Percentiles rank a stretch among this genome's conserved stretches.
These are phyloP conservation scores for Asterophora parasitica DNA, from an alignment of 768 basidiomycete genomes.

Conservation along the genomic window DNA sequence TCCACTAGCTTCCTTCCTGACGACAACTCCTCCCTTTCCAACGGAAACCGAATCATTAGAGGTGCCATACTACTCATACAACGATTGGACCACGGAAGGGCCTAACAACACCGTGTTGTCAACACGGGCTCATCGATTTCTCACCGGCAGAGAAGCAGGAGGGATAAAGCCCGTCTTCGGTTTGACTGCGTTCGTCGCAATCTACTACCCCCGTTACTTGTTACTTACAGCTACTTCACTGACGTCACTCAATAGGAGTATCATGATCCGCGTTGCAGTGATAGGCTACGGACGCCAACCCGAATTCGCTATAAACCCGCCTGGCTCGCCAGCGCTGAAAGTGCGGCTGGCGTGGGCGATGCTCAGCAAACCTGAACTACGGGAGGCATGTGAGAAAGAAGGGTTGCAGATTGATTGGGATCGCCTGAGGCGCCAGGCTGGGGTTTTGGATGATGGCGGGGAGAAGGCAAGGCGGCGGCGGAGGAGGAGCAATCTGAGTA, in stretches of 20 bases:
- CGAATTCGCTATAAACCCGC: slow-evolving; percentile 38
- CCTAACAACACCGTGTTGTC: slow-evolving; percentile 31
- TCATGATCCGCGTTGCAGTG: slow-evolving; percentile 40
- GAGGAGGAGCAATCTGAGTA: slow-evolving; percentile 11
- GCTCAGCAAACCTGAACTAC: slow-evolving; percentile 30
- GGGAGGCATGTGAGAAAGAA: slow-evolving; percentile 35
- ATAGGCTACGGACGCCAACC: slow-evolving; percentile 41
- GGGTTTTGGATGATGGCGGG: slow-evolving; percentile 15
- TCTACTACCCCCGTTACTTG: background rate
- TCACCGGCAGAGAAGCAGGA: slow-evolving; percentile 80
- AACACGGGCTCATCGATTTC: slow-evolving; percentile 69
- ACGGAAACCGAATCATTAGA: slow-evolving; percentile 49
- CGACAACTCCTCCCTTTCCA: slow-evolving; percentile 52
- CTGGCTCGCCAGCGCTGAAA: slow-evolving; percentile 29
- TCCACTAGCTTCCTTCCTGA: slow-evolving; percentile 70
- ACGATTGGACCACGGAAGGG: slow-evolving; percentile 46
- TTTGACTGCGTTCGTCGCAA: slow-evolving; percentile 68
- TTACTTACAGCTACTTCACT: too few relatives aligned
- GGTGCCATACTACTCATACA: slow-evolving; percentile 60
- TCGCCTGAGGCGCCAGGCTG: slow-evolving; percentile 23
- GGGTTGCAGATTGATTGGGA: slow-evolving; percentile 29
- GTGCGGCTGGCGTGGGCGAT: slow-evolving; percentile 42
- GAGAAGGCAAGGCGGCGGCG: slow-evolving; percentile 11
- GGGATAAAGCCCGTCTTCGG: slow-evolving; percentile 89
- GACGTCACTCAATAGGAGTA: slow-evolving; percentile 26